Evolutionary conservation across 345 rosid genomes (phyloP).

Genomic region (Salix koriyanagi): DNA sequence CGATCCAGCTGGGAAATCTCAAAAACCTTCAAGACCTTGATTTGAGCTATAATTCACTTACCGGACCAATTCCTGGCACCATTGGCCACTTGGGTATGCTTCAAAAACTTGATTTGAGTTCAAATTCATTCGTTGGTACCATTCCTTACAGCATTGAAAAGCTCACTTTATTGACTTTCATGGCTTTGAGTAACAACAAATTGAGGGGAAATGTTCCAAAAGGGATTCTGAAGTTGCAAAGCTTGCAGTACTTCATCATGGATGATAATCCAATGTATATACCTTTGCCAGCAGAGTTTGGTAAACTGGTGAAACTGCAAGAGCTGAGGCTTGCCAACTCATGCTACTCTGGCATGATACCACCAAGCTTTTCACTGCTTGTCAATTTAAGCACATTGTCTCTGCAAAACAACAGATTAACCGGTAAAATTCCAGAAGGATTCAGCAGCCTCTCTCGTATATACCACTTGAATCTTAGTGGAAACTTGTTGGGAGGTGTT

Average conservation of each 20-base stretch:
- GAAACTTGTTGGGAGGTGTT: conserved; percentile 58
- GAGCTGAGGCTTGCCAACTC: conserved; percentile 80
- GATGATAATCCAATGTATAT: conserved; percentile 73
- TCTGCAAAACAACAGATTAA: conserved; percentile 68
- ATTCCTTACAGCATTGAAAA: conserved; percentile 57
- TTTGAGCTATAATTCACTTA: conserved; percentile 64
- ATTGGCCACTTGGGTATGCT: conserved; percentile 63
- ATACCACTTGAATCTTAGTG: conserved; percentile 73
- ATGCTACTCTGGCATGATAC: conserved; percentile 64
- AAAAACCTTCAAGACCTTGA: conserved; percentile 64
- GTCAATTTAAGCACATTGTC: conserved; percentile 70
- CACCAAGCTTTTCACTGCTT: conserved; percentile 47
- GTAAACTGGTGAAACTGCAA: conserved; percentile 52
- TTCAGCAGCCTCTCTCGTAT: conserved; percentile 51
- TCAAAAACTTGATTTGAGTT: conserved; percentile 85
- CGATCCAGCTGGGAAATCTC: conserved; percentile 57
- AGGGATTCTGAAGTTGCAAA: conserved; percentile 53
- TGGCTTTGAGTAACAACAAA: conserved; percentile 72
- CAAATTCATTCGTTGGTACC: conserved; percentile 50
- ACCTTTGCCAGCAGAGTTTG: conserved; percentile 58
- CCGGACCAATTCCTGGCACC: conserved; percentile 53
- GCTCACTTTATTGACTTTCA: conserved; percentile 51
- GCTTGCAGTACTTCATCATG: conserved; percentile 77
- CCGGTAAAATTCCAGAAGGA: conserved; percentile 59
- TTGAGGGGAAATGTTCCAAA: conserved; percentile 56